A percentile compares a stretch with the other conserved stretches of the same genome.
These are phyloP conservation scores for Triticum monococcum DNA, from an alignment of 176 grass and related monocot species.

Conservation along the genomic window DNA sequence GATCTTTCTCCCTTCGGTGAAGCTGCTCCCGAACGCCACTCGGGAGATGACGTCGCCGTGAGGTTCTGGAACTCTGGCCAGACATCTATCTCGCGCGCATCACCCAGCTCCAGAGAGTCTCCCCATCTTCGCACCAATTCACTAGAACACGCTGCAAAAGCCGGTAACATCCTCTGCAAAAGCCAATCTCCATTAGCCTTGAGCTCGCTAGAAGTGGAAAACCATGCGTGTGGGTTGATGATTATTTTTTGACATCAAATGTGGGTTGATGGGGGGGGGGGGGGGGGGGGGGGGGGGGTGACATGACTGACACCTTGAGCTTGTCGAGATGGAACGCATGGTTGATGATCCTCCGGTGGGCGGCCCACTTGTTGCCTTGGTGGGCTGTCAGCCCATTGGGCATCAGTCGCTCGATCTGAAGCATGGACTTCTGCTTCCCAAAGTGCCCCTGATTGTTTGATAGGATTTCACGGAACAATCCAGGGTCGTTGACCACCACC, in stretches of 20 bases:
- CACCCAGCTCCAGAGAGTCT: background rate
- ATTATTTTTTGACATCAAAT: too few relatives aligned
- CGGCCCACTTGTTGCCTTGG: conserved; percentile 65
- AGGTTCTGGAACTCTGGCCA: conserved; percentile 58
- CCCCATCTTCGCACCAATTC: conserved; percentile 52
- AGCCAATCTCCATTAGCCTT: background rate
- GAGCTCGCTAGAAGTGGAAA: too few relatives aligned
- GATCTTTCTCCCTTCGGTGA: conserved; percentile 51
- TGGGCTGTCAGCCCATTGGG: conserved; percentile 10
- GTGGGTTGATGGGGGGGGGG: background rate
- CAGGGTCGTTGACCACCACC: conserved; percentile 40
- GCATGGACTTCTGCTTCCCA: conserved; percentile 16
- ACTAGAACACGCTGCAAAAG: conserved; percentile 37
- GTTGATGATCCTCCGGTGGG: conserved; percentile 63
- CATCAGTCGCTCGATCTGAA: background rate
- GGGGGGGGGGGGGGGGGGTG: background rate
- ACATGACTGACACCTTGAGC: conserved; percentile 40
- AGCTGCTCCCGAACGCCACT: conserved; percentile 64
- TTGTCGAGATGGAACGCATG: conserved; percentile 73
- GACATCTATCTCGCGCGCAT: conserved; percentile 51
- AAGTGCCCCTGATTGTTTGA: conserved; percentile 39
- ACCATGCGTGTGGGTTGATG: too few relatives aligned
- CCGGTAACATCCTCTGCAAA: conserved; percentile 49
- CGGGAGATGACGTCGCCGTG: conserved; percentile 52
- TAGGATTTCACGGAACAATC: conserved; percentile 42